Base-by-base conservation (phyloP, 208 protist species). In the Trypanosoma lewisi region DNA sequence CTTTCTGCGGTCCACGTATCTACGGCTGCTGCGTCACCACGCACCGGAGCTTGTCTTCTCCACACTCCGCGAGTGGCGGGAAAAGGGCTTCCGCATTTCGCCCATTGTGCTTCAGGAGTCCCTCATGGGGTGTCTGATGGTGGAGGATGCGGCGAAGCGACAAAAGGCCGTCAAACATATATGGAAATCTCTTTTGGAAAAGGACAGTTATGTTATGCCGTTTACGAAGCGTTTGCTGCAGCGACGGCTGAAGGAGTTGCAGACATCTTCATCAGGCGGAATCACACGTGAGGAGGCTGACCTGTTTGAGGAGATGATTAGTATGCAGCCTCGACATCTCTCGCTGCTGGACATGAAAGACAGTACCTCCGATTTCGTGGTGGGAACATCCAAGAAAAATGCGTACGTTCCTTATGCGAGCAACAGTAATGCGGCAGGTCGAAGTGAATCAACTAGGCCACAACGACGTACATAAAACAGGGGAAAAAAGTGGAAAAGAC, bases 281-380 rank as follows among this genome's bases (percentile, higher is more conserved):
- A 19, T 73, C n/a, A 47, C 44, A 17, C 49, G 16, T 21, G 56
- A 80, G 27, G 75, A 87, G 25, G 55, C 16, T 28, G 27, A 49
- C 16, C 25, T 91, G 25, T 75, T 92, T 62, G 16, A 58, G 12
- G 49, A 63, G 19, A 78, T 92, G 33, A 74, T 92, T n/a, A 28
- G 53, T 12, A 85, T 89, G 83, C 67, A 77, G 57, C 88, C 88
- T 8, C 69, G 83, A 11, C 78, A 80, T 50, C 55, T 91, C 21
- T 91, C 89, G 33, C 59, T 93, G 69, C 66, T 93, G 37, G 89
- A 93, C 54, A 76, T 91, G 74, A 93, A 93, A 75, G 89, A 96
- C 69, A 92, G 86, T 55, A 75, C 81, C 0, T 73, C 85, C 9
- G 89, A 96, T 73, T 93, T 93, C 49, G 82, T 89, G 31, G 77